Conservation (phyloP, 2,329 filamentous ascomycete species). For the Neofusicoccum kwambonambiense region DNA sequence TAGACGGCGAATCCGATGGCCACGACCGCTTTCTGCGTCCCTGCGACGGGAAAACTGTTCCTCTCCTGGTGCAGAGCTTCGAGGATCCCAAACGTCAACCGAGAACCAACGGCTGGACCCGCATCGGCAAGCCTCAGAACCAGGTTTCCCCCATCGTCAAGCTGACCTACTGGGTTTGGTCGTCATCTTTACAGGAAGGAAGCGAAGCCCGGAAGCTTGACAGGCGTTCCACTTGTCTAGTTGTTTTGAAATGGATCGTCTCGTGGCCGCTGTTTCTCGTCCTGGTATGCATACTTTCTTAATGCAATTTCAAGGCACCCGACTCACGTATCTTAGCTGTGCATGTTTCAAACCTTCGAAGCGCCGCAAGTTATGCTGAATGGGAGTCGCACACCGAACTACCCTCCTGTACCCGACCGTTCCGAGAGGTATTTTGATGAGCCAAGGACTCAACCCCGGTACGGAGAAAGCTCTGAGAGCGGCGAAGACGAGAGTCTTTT, state of each 20-base stretch:
- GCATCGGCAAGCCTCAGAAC: neutral
- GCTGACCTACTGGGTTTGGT: slow-evolving; percentile 5
- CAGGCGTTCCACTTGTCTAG: neutral
- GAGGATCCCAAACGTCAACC: neutral
- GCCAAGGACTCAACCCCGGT: no score
- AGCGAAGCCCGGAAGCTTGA: neutral
- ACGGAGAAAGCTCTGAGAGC: no score
- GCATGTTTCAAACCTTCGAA: no score
- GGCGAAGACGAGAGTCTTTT: no score
- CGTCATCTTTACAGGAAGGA: neutral
- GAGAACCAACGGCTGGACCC: neutral
- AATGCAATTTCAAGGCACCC: no score
- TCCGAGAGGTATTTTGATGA: no score
- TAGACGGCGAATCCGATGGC: no score
- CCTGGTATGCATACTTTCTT: neutral
- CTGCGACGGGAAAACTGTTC: neutral
- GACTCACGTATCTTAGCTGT: no score
- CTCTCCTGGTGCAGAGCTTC: neutral
- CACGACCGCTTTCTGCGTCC: neutral
- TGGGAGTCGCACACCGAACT: no score
- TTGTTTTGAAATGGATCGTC: neutral
- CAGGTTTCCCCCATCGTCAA: neutral
- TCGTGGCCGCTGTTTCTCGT: neutral
- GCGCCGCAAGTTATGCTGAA: no score
- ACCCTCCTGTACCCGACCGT: no score